Evolutionary conservation across 305 asterid genomes (phyloP).

Genomic region (Stenogyne calaminthoides): DNA sequence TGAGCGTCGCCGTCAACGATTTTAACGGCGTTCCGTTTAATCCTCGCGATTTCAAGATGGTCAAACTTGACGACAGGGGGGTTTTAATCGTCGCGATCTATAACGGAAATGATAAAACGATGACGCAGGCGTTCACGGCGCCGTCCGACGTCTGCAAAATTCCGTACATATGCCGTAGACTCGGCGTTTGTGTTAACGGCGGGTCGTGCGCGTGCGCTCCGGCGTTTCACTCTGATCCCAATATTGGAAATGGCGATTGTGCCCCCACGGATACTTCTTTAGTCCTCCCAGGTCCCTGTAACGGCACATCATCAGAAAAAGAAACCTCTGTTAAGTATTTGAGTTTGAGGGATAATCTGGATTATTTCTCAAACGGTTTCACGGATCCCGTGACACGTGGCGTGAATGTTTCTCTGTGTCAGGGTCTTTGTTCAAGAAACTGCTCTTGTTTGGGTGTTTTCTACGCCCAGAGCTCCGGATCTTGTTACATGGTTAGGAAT

Average conservation of each 20-base stretch:
- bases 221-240: conserved; percentile 44
- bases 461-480: conserved; percentile 46
- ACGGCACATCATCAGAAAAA: not conserved
- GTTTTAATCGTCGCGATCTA: conserved; percentile 36
- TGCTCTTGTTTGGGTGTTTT: conserved; percentile 68
- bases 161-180: conserved; percentile 52
- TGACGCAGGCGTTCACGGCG: conserved; percentile 36
- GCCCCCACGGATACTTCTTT: conserved; percentile 49
- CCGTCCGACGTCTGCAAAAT: conserved; percentile 59
- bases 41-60: conserved; percentile 37
- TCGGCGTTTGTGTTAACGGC: conserved; percentile 55
- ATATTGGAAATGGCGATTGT: conserved; percentile 36
- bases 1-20: conserved; percentile 29
- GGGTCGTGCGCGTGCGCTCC: conserved; percentile 67
- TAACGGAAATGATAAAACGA: conserved; percentile 7
- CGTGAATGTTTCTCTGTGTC: conserved; percentile 44
- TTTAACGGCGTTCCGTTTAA: not conserved
- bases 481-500: conserved; percentile 51
- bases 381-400: conserved; percentile 37
- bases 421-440: conserved; percentile 51
- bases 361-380: conserved; percentile 64
- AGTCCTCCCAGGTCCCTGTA: conserved; percentile 50
- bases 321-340: conserved; percentile 32
- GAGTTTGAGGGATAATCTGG: conserved; percentile 45
- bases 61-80: conserved; percentile 49